phyloP scores from a whole-genome alignment of 495 filamentous ascomycete genomes.

The Neurospora terricola region DNA sequence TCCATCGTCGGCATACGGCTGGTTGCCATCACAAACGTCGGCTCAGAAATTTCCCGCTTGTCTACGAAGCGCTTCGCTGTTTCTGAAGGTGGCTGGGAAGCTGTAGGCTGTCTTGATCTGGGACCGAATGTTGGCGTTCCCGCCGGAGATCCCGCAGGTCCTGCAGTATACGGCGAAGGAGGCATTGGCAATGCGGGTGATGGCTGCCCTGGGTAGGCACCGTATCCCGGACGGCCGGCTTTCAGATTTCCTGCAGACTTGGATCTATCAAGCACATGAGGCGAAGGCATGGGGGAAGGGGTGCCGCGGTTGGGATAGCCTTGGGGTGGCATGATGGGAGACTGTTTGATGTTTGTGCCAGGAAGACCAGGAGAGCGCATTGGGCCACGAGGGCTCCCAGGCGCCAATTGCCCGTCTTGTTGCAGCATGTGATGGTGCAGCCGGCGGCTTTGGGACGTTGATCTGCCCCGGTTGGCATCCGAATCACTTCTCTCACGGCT shows the following conservation, averaged over 20 bases:
- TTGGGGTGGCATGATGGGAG: slow-evolving; percentile 37
- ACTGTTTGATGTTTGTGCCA: slow-evolving; percentile 34
- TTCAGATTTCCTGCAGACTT: slow-evolving; percentile 23
- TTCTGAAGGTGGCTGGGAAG: slow-evolving; percentile 37
- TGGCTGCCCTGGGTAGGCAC: slow-evolving; percentile 23
- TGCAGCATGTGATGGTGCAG: slow-evolving; percentile 32
- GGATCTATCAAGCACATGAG: slow-evolving; percentile 16
- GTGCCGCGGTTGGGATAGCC: slow-evolving; percentile 30
- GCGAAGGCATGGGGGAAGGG: slow-evolving; percentile 16
- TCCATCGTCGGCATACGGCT: slow-evolving; percentile 60
- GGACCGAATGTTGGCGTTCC: slow-evolving; percentile 17
- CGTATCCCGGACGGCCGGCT: slow-evolving; percentile 19
- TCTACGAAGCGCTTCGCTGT: slow-evolving; percentile 54
- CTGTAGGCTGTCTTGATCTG: slow-evolving; percentile 24
- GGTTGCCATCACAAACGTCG: slow-evolving; percentile 67
- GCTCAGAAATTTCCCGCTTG: slow-evolving; percentile 75
- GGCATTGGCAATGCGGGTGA: slow-evolving; percentile 38
- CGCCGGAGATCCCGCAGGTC: slow-evolving; percentile 14
- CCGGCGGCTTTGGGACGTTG: slow-evolving; percentile 38
- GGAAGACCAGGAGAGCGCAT: slow-evolving; percentile 36
- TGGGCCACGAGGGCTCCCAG: slow-evolving; percentile 18
- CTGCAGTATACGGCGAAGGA: slow-evolving; percentile 17
- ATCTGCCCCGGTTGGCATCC: slow-evolving; percentile 41
- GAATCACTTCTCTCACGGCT: slow-evolving; percentile 54
- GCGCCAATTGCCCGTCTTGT: slow-evolving; percentile 31